A percentile compares a stretch with the other conserved stretches of the same genome.
These are phyloP conservation scores for Passiflora organensis DNA, from an alignment of 345 rosid species.

Conservation along the genomic window DNA sequence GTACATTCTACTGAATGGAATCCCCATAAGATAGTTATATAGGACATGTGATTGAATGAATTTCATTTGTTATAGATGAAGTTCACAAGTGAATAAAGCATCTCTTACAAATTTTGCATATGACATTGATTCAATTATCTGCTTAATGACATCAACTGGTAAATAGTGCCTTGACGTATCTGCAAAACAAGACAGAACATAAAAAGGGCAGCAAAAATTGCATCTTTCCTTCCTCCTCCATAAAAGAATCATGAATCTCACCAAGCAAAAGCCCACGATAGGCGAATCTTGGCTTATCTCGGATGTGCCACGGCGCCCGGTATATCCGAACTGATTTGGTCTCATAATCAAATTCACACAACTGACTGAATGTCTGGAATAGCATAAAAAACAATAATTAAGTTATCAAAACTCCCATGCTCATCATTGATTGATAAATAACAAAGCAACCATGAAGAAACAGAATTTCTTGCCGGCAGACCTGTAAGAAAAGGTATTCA, in stretches of 20 bases:
- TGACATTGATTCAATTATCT: constrained; percentile 87
- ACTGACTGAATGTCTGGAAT: constrained; percentile 90
- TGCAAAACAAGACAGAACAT: constrained; percentile 29
- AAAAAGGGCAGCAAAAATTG: background rate
- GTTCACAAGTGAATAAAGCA: constrained; percentile 12
- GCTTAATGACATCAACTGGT: constrained; percentile 73
- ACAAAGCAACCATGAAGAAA: no score
- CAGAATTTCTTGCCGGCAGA: background rate
- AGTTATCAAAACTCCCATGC: background rate
- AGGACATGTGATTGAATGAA: no score
- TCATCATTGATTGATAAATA: background rate
- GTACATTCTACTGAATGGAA: constrained; percentile 72
- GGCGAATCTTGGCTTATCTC: constrained; percentile 77
- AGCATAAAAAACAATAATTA: constrained; percentile 4
- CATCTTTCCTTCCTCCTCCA: background rate
- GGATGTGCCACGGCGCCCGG: constrained; percentile 82
- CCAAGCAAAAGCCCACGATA: constrained; percentile 86
- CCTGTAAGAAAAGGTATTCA: background rate
- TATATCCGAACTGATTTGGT: constrained; percentile 61
- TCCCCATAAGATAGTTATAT: constrained; percentile 28
- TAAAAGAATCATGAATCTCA: constrained; percentile 20
- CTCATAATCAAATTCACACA: constrained; percentile 69
- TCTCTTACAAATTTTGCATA: constrained; percentile 82
- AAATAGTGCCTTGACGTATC: constrained; percentile 91
- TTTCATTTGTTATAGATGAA: constrained; percentile 10